Conservation (phyloP, 1,284 basidiomycete genomes). For the Pseudozyma thailandica region DNA sequence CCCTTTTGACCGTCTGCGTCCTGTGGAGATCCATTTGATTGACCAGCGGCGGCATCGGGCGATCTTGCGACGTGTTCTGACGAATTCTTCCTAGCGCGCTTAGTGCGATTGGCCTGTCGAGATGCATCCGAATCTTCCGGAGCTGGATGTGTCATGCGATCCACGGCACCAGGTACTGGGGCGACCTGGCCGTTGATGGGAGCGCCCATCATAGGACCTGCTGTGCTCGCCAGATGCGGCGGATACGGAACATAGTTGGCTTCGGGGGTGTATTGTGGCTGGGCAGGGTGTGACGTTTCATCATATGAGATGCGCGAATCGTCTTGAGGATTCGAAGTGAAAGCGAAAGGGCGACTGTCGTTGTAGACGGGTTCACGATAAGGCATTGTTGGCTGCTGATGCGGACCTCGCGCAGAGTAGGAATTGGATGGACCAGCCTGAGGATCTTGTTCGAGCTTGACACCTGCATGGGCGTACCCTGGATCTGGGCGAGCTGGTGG, state of each 20-base stretch:
- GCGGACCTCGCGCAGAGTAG: slow-evolving; percentile 7
- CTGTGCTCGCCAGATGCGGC: slow-evolving; percentile 12
- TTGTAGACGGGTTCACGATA: slow-evolving; percentile 24
- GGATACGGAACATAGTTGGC: slow-evolving; percentile 18
- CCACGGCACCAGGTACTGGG: background rate
- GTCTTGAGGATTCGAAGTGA: slow-evolving; percentile 12
- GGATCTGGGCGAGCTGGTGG: slow-evolving; percentile 13
- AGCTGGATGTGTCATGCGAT: slow-evolving; percentile 10
- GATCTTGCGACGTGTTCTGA: slow-evolving; percentile 14
- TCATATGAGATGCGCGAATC: slow-evolving; percentile 15
- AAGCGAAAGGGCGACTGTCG: slow-evolving; percentile 19
- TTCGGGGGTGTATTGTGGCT: slow-evolving; percentile 8
- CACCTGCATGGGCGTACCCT: slow-evolving; percentile 5
- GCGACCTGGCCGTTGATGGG: slow-evolving; percentile 16
- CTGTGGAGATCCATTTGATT: slow-evolving; percentile 10
- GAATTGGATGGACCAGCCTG: slow-evolving; percentile 19
- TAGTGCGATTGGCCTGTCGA: slow-evolving; percentile 10
- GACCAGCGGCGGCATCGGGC: background rate
- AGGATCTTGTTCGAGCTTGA: slow-evolving; percentile 19
- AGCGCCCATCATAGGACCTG: background rate
- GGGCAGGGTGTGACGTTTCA: slow-evolving; percentile 6
- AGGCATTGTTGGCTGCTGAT: slow-evolving; percentile 15
- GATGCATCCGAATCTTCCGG: background rate
- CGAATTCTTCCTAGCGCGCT: slow-evolving; percentile 28
- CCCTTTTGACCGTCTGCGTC: slow-evolving; percentile 24